Evolutionary conservation across 495 filamentous ascomycete species (phyloP).

Genomic region (Pseudomonodictys pantanalensis): DNA sequence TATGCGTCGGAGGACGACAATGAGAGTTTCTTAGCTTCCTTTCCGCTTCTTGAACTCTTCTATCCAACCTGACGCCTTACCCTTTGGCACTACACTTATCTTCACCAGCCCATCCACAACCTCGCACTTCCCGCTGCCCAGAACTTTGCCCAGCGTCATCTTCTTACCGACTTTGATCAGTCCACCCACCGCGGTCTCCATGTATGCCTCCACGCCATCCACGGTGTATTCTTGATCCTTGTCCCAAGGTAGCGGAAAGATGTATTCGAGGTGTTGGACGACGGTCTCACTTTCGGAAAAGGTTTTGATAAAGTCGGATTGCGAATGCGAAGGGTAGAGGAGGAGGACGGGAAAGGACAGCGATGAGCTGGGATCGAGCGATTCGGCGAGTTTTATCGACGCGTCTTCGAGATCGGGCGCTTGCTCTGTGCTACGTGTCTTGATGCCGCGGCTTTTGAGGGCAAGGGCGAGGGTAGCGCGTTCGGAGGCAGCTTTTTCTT

Average conservation of each 20-base stretch:
- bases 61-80: constrained; percentile 68
- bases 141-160: constrained; percentile 66
- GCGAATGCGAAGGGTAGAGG: constrained; percentile 73
- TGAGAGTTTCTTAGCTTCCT: constrained; percentile 2
- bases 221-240: constrained; percentile 60
- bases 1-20: too few relatives aligned
- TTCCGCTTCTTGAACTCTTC: constrained; percentile 65
- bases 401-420: constrained; percentile 75
- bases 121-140: constrained; percentile 76
- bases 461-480: constrained; percentile 63
- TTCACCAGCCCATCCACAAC: constrained; percentile 81
- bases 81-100: constrained; percentile 74
- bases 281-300: constrained; percentile 71
- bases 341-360: constrained; percentile 77
- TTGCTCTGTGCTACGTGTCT: constrained; percentile 60
- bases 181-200: constrained; percentile 77
- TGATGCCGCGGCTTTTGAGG: constrained; percentile 70
- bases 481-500: constrained; percentile 51
- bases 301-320: constrained; percentile 86
- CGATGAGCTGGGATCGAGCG: constrained; percentile 64
- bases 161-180: constrained; percentile 89
- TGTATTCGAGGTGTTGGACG: constrained; percentile 70
- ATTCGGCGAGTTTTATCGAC: constrained; percentile 57
- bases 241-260: constrained; percentile 87
- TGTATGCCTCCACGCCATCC: constrained; percentile 75